Evolutionary conservation across 495 filamentous ascomycete species (phyloP), one percentile per base, ranked within the genome.

Genomic region (Aspergillus sparsus): DNA sequence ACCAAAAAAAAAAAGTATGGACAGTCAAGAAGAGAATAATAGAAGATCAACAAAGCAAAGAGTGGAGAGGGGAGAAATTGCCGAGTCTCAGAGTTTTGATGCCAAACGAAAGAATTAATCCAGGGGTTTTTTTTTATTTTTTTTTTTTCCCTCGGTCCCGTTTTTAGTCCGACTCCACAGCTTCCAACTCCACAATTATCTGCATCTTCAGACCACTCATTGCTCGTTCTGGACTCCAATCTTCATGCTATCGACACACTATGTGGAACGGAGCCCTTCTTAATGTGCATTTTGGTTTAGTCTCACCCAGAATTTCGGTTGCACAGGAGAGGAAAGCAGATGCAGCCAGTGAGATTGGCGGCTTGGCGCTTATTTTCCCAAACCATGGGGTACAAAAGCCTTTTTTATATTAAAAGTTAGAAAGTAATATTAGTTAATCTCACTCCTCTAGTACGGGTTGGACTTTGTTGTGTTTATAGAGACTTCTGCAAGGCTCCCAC

Each of bases 141-240:
- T 16, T 18, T 47, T 47, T 47, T 47, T 18, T 46, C 21, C 44
- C 5, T 47, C 44, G 44, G 44, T 6, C 15, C 44, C 44, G 44
- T 47, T 47, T 47, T 47, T 47, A 47, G 44, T 47, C 44, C 44
- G 44, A 21, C 44, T 47, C 44, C 44, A 47, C 44, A 18, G 44
- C 6, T 7, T 47, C n/a, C 44, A 10, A 9, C 44, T 47, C 44
- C 44, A 47, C 44, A 47, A 18, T 16, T 0, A 47, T 21, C 44
- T 42, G 16, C 15, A 7, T 16, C 44, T 47, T 7, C 27, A 9
- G 15, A 5, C 44, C 44, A 47, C 44, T 47, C 44, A 47, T 18
- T 6, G 15, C 15, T 18, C 44, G 16, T 16, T 9, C 13, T 21
- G 10, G n/a, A 18, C n/a, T 9, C 44, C 44, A 21, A 47, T 18